Evolutionary conservation across 805 yeast genomes (phyloP), one percentile per base, ranked within the genome.

Genomic region (Spathaspora girioi): DNA sequence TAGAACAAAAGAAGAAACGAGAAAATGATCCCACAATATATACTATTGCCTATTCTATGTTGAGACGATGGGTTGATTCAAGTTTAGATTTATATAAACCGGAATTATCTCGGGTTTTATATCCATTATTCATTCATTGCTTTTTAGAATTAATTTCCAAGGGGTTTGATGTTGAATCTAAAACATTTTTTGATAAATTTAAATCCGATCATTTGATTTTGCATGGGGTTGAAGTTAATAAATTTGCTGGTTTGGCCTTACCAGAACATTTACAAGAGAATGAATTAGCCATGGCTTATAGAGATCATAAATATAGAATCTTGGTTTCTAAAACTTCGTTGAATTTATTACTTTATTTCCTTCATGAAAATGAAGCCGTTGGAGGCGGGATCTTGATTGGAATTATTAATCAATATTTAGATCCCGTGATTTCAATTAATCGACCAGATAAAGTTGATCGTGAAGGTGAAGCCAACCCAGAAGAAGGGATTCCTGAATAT

Each of bases 91-190:
- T 94, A 69, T 94, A 94, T 69, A 87, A 82, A 68, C 91, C 96
- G 15, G 97, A 94, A 67, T 76, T 94, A 54, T 80, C 86, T 51
- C 81, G 94, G 56, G 79, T 93, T 43, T 71, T 93, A 58, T 94
- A 88, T 66, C 99, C 99, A 5, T 77, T 94, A n/a, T 94, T 92
- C 68, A 86, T 93, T 48, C 96, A 93, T 67, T 82, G 90, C 60
- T 94, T 82, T 64, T 74, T 94, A 54, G 93, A 90, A 59, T 76
- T 94, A 51, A 82, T 93, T 18, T 73, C 81, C 43, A 86, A 88
- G 60, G 80, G 82, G 52, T 78, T 76, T 58, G 69, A 80, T 6
- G 66, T 73, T 17, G 78, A 81, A 49, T 96, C 97, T 6, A 82
- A 89, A 59, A 67, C 71, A 19, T 93, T 93, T 63, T 90, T 87